Evolutionary conservation across 1,284 basidiomycete species (phyloP).

Genomic region (Leccinum glutinopallens): DNA sequence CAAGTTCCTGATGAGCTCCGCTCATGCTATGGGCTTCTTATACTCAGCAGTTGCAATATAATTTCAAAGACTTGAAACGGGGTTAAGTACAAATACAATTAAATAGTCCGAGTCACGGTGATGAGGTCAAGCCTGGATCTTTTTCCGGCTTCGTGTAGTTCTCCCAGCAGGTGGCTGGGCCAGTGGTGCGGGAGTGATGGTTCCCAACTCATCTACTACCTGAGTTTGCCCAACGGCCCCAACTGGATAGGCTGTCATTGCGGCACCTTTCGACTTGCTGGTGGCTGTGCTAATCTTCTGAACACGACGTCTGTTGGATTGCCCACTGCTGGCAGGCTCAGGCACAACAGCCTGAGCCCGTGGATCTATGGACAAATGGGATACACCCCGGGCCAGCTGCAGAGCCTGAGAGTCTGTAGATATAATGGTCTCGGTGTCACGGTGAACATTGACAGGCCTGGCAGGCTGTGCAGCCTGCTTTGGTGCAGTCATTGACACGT

Average conservation of each 20-base stretch:
- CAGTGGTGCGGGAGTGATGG: not conserved
- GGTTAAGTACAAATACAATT: no score
- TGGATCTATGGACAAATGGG: not conserved
- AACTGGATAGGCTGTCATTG: not conserved
- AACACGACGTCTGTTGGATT: not conserved
- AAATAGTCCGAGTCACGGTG: no score
- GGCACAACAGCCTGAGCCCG: not conserved
- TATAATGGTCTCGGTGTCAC: not conserved
- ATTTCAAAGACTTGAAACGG: no score
- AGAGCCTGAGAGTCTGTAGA: not conserved
- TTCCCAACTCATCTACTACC: not conserved
- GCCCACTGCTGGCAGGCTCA: not conserved
- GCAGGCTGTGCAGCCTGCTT: not conserved
- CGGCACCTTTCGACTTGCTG: not conserved
- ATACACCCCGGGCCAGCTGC: not conserved
- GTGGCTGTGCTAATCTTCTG: not conserved
- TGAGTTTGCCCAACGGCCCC: not conserved
- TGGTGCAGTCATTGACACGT: not conserved
- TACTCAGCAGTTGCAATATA: no score
- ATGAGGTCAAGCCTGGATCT: no score
- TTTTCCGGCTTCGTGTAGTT: not conserved
- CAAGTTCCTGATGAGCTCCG: no score
- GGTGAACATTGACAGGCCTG: not conserved
- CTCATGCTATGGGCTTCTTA: no score
- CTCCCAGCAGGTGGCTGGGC: not conserved